A percentile compares a stretch with the other conserved stretches of the same genome.
phyloP scores from a whole-genome alignment of 73 alveolate genomes.

The Tetrahymena malaccensis region DNA sequence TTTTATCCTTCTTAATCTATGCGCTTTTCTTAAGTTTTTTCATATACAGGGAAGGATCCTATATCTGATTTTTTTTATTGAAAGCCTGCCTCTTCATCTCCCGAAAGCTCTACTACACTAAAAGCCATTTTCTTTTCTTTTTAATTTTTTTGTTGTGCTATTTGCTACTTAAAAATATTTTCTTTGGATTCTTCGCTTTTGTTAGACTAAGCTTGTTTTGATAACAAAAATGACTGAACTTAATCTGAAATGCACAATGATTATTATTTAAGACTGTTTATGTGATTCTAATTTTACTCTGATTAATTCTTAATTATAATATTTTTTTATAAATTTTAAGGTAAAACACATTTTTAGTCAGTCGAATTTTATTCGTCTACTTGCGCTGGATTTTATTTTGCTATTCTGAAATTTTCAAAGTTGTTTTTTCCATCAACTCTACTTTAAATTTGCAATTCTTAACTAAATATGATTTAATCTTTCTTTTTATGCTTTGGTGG shows the following conservation, averaged over 20 bases:
- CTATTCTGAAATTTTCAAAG: not conserved
- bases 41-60: not conserved
- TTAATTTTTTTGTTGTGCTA: too few species aligned
- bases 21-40: not conserved
- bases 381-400: not conserved
- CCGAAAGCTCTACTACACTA: not conserved
- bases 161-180: too few species aligned
- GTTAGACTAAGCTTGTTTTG: not conserved
- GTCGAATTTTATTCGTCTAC: not conserved
- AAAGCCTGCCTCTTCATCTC: not conserved
- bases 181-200: not conserved
- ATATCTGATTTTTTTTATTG: not conserved
- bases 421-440: not conserved
- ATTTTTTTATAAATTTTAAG: not conserved
- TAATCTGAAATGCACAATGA: not conserved
- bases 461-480: not conserved
- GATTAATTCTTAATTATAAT: not conserved
- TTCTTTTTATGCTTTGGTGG: not conserved
- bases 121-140: not conserved
- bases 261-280: too few species aligned
- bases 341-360: not conserved
- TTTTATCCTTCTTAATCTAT: not conserved
- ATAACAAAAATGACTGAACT: not conserved
- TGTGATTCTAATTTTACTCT: not conserved
- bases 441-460: too few species aligned